phyloP scores from a whole-genome alignment of 352 stramenopile genomes.

The Phytophthora cryptogea region DNA sequence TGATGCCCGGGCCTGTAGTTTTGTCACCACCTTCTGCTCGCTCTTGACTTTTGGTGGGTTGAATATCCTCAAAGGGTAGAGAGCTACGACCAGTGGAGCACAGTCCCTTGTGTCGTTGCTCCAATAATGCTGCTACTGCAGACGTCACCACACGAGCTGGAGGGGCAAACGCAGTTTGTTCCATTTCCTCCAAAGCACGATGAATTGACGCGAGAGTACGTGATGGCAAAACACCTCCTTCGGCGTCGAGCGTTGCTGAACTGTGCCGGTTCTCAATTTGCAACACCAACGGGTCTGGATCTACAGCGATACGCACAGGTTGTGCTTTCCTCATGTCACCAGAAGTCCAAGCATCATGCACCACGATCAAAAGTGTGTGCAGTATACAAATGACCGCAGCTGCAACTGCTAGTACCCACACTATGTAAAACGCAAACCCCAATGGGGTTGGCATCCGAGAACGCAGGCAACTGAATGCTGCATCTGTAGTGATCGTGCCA shows the following conservation, averaged over 20 bases:
- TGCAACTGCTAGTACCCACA: slow-evolving; percentile 23
- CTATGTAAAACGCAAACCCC: slow-evolving; percentile 5
- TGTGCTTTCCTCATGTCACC: neutral
- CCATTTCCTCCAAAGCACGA: slow-evolving; percentile 19
- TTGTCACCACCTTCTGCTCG: neutral
- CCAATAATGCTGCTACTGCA: slow-evolving; percentile 28
- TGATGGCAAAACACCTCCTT: neutral
- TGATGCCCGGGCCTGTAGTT: neutral
- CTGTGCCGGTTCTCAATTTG: neutral
- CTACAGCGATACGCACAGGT: neutral
- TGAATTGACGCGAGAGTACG: slow-evolving; percentile 10
- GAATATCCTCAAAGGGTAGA: neutral
- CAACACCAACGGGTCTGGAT: slow-evolving; percentile 4
- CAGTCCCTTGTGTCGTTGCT: slow-evolving; percentile 26
- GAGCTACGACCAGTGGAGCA: slow-evolving; percentile 1
- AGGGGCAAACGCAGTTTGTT: slow-evolving; percentile 23
- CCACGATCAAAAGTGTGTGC: slow-evolving; percentile 8
- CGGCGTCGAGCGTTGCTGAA: neutral
- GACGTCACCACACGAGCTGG: slow-evolving; percentile 23
- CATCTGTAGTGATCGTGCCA: slow-evolving; percentile 28
- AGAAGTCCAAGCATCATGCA: slow-evolving; percentile 20
- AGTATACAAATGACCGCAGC: slow-evolving; percentile 16
- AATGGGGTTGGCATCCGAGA: slow-evolving; percentile 20
- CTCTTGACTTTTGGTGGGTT: slow-evolving; percentile 2
- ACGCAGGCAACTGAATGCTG: slow-evolving; percentile 37